These are phyloP conservation scores for Saposhnikovia divaricata DNA, from an alignment of 129 eudicot species.

Conservation along the genomic window DNA sequence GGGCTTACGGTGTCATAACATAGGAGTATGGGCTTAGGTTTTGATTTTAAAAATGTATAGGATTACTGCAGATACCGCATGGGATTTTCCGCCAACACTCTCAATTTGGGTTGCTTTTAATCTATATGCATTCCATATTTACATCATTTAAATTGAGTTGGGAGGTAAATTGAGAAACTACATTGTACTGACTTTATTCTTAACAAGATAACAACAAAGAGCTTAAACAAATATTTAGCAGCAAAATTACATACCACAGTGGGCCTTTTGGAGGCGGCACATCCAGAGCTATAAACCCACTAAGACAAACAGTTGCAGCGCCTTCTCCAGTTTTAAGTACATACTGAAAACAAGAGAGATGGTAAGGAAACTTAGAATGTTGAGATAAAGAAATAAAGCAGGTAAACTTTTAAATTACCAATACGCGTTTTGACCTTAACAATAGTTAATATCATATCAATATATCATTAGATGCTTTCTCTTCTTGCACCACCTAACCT, in stretches of 20 bases:
- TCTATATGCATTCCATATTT: not conserved
- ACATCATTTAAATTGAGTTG: not conserved
- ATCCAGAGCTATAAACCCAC: slow-evolving; percentile 78
- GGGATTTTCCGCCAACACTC: not conserved
- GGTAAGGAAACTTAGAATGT: not conserved
- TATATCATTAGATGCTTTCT: not conserved
- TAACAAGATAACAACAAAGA: not conserved
- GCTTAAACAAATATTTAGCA: not conserved
- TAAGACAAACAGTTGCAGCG: slow-evolving; percentile 47
- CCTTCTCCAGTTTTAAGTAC: slow-evolving; percentile 73
- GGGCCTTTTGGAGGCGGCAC: slow-evolving; percentile 82
- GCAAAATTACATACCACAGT: slow-evolving; percentile 51
- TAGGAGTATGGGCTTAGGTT: not conserved
- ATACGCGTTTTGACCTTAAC: not conserved
- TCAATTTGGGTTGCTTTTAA: not conserved
- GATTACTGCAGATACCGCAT: not conserved
- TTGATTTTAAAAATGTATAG: not conserved
- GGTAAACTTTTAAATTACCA: not conserved
- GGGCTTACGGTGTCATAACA: not conserved
- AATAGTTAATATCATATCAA: not conserved
- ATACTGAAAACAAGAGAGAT: slow-evolving; percentile 39
- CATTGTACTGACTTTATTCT: not conserved
- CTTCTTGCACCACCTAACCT: not conserved
- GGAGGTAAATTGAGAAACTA: not conserved
- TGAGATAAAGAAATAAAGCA: slow-evolving; percentile 4